Percentiles rank a stretch among this genome's conserved stretches.
These are phyloP conservation scores for Striga hermonthica DNA, from an alignment of 305 asterid genomes.

Conservation along the genomic window DNA sequence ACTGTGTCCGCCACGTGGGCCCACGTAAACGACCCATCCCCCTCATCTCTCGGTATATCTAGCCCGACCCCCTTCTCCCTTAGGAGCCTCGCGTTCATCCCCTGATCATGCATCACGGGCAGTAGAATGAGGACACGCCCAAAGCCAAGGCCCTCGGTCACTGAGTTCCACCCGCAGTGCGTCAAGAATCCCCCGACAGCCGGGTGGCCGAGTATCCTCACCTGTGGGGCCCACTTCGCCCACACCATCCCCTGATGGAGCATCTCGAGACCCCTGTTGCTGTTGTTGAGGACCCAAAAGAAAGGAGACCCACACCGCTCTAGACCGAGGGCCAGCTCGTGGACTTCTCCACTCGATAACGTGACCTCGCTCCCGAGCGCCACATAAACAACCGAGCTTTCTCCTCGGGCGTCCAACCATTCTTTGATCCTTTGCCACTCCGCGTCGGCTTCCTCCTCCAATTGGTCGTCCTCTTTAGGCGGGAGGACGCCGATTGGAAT, in stretches of 20 bases:
- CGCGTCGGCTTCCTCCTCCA: conserved; percentile 18
- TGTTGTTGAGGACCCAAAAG: conserved; percentile 69
- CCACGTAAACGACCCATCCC: conserved; percentile 51
- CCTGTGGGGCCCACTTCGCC: conserved; percentile 77
- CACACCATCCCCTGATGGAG: conserved; percentile 58
- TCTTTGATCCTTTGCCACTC: conserved; percentile 52
- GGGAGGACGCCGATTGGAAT: conserved; percentile 66
- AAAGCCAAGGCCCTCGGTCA: conserved; percentile 57
- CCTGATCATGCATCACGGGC: conserved; percentile 88
- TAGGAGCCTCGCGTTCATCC: conserved; percentile 70
- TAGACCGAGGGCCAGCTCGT: conserved; percentile 62
- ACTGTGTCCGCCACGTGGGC: conserved; percentile 47
- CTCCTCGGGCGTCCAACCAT: conserved; percentile 51
- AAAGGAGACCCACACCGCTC: conserved; percentile 65
- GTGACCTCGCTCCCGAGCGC: conserved; percentile 86
- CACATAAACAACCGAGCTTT: conserved; percentile 55
- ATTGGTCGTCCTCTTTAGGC: conserved; percentile 31
- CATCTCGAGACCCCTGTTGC: conserved; percentile 37
- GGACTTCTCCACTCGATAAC: conserved; percentile 43
- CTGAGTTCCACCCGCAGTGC: conserved; percentile 95
- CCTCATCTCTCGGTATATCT: conserved; percentile 48
- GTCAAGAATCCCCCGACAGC: conserved; percentile 67
- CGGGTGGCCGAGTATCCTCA: conserved; percentile 56
- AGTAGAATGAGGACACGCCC: conserved; percentile 68
- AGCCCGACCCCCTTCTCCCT: conserved; percentile 49